Conservation (phyloP, 768 basidiomycete species). For the Hericium alpestre region DNA sequence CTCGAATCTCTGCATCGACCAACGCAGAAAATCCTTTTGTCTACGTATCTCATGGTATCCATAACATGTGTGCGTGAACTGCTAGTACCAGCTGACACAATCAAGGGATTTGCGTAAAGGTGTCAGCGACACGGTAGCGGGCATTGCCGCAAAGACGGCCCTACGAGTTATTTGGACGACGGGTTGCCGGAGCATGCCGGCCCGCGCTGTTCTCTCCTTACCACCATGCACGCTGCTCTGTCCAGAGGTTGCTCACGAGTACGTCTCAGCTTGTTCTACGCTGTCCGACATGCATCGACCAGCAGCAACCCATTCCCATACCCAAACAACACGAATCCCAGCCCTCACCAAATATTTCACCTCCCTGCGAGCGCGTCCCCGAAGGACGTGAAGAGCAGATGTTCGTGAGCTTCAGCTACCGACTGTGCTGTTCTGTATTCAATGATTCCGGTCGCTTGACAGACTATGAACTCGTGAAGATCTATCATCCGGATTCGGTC, state of each 20-base stretch:
- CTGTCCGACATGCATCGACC: conserved; percentile 7
- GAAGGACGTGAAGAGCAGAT: conserved; percentile 28
- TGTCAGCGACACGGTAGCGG: too few relatives aligned
- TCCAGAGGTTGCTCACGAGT: neutral
- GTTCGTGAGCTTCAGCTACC: conserved; percentile 19
- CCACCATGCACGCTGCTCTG: too few relatives aligned
- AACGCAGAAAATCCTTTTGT: too few relatives aligned
- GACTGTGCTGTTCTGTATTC: neutral
- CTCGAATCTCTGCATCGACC: too few relatives aligned
- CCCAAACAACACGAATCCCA: conserved; percentile 22
- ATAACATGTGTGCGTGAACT: too few relatives aligned
- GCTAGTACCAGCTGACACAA: too few relatives aligned
- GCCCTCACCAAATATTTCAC: conserved; percentile 32
- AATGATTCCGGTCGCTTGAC: neutral
- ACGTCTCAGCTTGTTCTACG: neutral
- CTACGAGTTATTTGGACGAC: too few relatives aligned
- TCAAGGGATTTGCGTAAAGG: too few relatives aligned
- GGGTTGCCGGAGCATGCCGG: too few relatives aligned
- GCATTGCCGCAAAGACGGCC: too few relatives aligned
- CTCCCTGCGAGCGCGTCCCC: conserved; percentile 23
- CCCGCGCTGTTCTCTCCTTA: too few relatives aligned
- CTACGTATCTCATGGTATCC: too few relatives aligned
- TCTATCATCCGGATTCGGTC: conserved; percentile 70
- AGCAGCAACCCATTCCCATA: conserved; percentile 25
- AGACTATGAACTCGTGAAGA: conserved; percentile 74